Percentiles rank a stretch among this genome's conserved stretches.
Evolutionary conservation across 768 basidiomycete species (phyloP).

Genomic region (Mycena filopes): DNA sequence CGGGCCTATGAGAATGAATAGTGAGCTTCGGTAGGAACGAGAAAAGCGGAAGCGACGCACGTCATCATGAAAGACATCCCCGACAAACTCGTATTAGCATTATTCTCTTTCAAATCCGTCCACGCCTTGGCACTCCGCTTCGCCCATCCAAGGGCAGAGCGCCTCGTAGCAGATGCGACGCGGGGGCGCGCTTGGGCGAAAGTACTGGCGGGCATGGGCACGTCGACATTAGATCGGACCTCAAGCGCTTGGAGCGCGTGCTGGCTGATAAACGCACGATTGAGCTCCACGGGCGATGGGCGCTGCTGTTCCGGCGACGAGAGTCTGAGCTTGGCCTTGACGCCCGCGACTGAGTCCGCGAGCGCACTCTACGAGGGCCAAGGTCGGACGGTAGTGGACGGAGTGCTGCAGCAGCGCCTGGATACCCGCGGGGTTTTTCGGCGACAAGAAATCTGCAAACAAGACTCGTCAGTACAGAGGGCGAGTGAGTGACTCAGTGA

Average conservation of each 20-base stretch:
- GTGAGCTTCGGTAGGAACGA: conserved; percentile 10
- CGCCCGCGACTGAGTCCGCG: conserved; percentile 75
- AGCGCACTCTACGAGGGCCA: conserved; percentile 68
- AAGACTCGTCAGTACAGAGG: conserved; percentile 19
- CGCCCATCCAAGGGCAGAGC: conserved; percentile 70
- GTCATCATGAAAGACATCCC: conserved; percentile 58
- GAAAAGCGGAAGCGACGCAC: conserved; percentile 53
- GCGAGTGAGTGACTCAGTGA: too few relatives aligned
- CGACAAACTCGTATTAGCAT: conserved; percentile 37
- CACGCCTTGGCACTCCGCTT: conserved; percentile 68
- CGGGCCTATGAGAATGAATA: conserved; percentile 48
- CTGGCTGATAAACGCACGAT: conserved; percentile 31
- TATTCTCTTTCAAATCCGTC: conserved; percentile 68
- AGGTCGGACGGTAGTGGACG: conserved; percentile 78
- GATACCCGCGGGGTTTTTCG: conserved; percentile 72
- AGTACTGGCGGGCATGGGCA: conserved; percentile 52
- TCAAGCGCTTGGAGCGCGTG: conserved; percentile 54
- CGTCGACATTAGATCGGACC: conserved; percentile 53
- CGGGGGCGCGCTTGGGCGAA: conserved; percentile 63
- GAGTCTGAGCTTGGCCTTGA: conserved; percentile 59
- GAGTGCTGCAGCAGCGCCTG: conserved; percentile 79
- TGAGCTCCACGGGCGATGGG: conserved; percentile 35
- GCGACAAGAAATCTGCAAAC: conserved; percentile 77
- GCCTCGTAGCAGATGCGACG: conserved; percentile 64
- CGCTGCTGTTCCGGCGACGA: conserved; percentile 55